Percentiles rank a stretch among this genome's conserved stretches.
These are phyloP conservation scores for Fallopia convolvulus DNA, from an alignment of 148 eudicot species.

Conservation along the genomic window DNA sequence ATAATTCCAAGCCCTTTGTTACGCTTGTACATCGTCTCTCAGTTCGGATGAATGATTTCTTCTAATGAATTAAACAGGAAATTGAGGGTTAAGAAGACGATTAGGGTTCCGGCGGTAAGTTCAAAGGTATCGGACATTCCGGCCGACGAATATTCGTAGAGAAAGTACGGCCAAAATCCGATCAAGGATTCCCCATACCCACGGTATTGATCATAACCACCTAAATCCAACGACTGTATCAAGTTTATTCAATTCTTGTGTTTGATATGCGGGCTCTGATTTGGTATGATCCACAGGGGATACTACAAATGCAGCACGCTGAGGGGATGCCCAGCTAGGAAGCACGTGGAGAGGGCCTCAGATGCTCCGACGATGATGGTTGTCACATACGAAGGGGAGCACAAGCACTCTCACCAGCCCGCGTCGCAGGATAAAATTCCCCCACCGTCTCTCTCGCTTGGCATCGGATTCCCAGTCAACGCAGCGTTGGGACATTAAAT, in stretches of 20 bases:
- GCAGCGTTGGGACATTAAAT: constrained; percentile 5
- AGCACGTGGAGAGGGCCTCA: constrained; percentile 57
- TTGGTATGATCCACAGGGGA: constrained; percentile 31
- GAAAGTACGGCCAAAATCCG: constrained; percentile 72
- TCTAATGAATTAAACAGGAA: constrained; percentile 33
- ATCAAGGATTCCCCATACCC: constrained; percentile 68
- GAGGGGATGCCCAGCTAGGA: constrained; percentile 73
- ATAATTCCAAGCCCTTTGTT: background rate
- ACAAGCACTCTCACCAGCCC: constrained; percentile 30
- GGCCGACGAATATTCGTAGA: constrained; percentile 60
- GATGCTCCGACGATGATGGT: constrained; percentile 69
- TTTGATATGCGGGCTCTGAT: background rate
- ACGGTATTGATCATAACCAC: constrained; percentile 27
- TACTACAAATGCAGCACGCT: constrained; percentile 69
- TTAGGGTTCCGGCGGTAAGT: constrained; percentile 49
- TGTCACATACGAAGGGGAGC: constrained; percentile 76
- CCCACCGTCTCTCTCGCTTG: background rate
- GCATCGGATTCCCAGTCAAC: constrained; percentile 9
- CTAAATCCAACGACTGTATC: background rate
- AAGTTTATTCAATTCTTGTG: background rate
- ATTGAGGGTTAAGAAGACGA: constrained; percentile 29
- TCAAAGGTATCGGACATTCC: constrained; percentile 58
- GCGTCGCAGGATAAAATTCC: constrained; percentile 14
- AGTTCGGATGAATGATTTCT: background rate
- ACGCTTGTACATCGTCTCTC: background rate